These are phyloP conservation scores for Claviceps citrina DNA, from an alignment of 2,329 filamentous ascomycete genomes.

Conservation along the genomic window DNA sequence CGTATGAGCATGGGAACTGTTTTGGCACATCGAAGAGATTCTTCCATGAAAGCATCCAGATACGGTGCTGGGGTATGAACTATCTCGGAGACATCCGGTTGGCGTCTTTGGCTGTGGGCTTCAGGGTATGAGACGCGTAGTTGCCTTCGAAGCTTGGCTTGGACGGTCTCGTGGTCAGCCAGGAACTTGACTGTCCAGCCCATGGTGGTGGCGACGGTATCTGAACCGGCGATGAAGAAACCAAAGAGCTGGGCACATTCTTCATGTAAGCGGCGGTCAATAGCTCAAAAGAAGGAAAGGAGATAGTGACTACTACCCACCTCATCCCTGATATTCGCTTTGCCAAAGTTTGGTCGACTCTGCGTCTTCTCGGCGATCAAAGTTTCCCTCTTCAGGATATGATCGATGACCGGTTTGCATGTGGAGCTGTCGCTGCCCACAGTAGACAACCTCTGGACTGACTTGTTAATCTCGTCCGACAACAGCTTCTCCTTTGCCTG, in stretches of 20 bases:
- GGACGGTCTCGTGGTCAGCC: slow-evolving; percentile 1
- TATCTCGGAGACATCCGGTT: slow-evolving; percentile 16
- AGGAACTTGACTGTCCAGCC: slow-evolving; percentile 5
- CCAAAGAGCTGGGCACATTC: slow-evolving; percentile 14
- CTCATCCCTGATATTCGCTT: slow-evolving; percentile 18
- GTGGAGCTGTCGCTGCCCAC: background rate
- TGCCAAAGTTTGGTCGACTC: slow-evolving; percentile 16
- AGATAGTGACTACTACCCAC: slow-evolving; percentile 3
- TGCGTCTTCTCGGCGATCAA: slow-evolving; percentile 15
- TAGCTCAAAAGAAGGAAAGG: no score
- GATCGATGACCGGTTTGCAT: background rate
- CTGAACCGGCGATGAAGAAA: slow-evolving; percentile 14
- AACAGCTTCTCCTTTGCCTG: slow-evolving; percentile 4
- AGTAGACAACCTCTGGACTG: background rate
- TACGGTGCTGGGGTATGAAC: slow-evolving; percentile 12
- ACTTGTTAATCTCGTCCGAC: slow-evolving; percentile 4
- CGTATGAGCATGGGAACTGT: slow-evolving; percentile 15
- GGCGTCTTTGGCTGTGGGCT: slow-evolving; percentile 9
- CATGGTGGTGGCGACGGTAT: slow-evolving; percentile 4
- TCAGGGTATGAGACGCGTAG: slow-evolving; percentile 8
- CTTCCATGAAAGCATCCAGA: slow-evolving; percentile 23
- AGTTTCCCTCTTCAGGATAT: background rate
- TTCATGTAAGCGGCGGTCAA: no score
- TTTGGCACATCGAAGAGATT: slow-evolving; percentile 17
- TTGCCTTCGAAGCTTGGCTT: slow-evolving; percentile 9